These are phyloP conservation scores for Lactarius hengduanensis DNA, from an alignment of 768 basidiomycete species.

Conservation along the genomic window DNA sequence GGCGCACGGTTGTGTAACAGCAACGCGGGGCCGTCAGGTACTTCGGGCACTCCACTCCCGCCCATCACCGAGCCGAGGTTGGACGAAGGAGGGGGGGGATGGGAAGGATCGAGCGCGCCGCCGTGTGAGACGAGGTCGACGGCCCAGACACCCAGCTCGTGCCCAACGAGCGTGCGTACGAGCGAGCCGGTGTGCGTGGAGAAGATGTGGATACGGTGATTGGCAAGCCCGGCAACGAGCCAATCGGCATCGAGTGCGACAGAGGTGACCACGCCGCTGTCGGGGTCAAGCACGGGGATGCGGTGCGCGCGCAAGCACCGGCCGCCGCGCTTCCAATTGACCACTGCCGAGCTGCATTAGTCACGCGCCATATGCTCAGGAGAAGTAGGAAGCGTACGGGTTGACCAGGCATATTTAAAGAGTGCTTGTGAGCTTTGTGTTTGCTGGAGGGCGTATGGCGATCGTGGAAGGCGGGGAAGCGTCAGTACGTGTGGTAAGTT, in stretches of 20 bases:
- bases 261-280: slow-evolving; percentile 77
- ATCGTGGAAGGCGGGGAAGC: slow-evolving; percentile 13
- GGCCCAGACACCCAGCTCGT: slow-evolving; percentile 91
- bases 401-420: slow-evolving; percentile 27
- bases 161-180: slow-evolving; percentile 75
- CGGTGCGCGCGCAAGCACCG: slow-evolving; percentile 26
- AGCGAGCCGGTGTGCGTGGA: slow-evolving; percentile 75
- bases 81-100: slow-evolving; percentile 8
- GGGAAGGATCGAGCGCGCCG: slow-evolving; percentile 37
- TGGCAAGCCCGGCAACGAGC: slow-evolving; percentile 88
- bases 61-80: neutral
- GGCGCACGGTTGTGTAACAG: slow-evolving; percentile 27
- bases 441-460: neutral
- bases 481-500: slow-evolving; percentile 4
- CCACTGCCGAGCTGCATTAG: slow-evolving; percentile 5
- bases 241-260: slow-evolving; percentile 79
- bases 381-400: slow-evolving; percentile 16
- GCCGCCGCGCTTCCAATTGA: slow-evolving; percentile 32
- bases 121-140: slow-evolving; percentile 73
- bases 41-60: slow-evolving; percentile 7
- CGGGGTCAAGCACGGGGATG: slow-evolving; percentile 36
- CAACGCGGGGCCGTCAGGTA: slow-evolving; percentile 16
- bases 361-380: neutral
- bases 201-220: slow-evolving; percentile 82
- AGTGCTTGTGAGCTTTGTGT: slow-evolving; percentile 16